Evolutionary conservation across 805 yeast species (phyloP), one percentile per base, ranked within the genome.

Genomic region (Kodamaea sagamina): DNA sequence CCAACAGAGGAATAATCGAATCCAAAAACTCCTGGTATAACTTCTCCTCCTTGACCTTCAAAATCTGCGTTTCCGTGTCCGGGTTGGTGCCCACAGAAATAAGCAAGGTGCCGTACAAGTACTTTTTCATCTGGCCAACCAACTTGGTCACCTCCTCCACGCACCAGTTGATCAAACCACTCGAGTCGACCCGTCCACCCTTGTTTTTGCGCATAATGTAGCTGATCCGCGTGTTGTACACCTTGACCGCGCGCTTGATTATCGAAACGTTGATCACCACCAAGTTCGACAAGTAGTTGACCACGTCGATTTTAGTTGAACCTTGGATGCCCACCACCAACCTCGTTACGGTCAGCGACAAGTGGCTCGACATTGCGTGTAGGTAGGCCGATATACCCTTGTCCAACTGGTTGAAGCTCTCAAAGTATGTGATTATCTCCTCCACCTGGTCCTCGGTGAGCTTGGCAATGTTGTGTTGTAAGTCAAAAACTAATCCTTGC

Each of bases 121-220:
- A 90, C 43, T 85, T 78, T 37, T 80, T 78, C 51, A 89, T 76
- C 5, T 81, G 62, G 12, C 68, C 65, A 22, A 81, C 79, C 50
- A 85, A 84, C 37, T 70, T 68, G 31, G 78, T 76, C 24, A 86
- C 77, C 58, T 82, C 84, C 9, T 74, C 74, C 44, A 78, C 77
- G 25, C 84, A 77, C 96, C 96, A 89, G 48, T 82, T 80, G n/a
- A 88, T 83, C 12, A 89, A 67, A 22, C 72, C 71, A 51, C 84
- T 77, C 7, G 84, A 72, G 32, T 61, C 62, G 6, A 59, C 61
- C 4, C 47, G 46, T 10, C 49, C 54, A 22, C 60, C 59, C 36
- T 53, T 58, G 40, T 58, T 54, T 9, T 63, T 52, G 36, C 57
- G 56, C 32, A 69, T 46, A 2, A 68, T 52, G 1, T 58, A 55